Conservation (phyloP, 805 yeast genomes). For the Kazachstania bromeliacearum region DNA sequence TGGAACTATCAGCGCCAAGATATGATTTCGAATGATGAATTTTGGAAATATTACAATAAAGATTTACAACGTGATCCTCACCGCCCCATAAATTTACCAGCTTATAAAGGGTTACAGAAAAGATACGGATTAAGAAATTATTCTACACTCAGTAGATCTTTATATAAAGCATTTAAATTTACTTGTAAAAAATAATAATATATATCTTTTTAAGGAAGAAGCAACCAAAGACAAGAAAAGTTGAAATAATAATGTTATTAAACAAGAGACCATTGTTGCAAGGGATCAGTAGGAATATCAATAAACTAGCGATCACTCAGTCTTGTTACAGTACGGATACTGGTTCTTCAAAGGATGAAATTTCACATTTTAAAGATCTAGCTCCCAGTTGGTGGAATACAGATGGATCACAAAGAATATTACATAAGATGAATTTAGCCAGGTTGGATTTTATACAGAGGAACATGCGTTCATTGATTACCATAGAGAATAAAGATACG, state of each 20-base stretch:
- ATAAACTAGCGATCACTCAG: no score
- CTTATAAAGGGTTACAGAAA: constrained; percentile 7
- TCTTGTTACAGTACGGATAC: no score
- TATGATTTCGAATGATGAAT: constrained; percentile 9
- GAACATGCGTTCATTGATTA: constrained; percentile 35
- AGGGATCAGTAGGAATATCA: no score
- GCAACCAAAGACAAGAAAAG: no score
- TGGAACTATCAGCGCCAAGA: neutral
- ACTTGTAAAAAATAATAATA: no score
- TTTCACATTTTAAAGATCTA: constrained; percentile 70
- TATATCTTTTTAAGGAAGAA: no score
- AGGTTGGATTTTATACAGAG: constrained; percentile 79
- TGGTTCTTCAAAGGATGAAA: constrained; percentile 42
- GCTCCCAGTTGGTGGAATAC: constrained; percentile 99
- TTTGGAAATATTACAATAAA: constrained; percentile 26
- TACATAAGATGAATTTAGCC: constrained; percentile 88
- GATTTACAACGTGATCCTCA: constrained; percentile 18
- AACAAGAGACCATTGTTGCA: no score
- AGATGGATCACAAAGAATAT: constrained; percentile 82
- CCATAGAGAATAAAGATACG: constrained; percentile 28
- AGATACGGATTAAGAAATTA: constrained; percentile 9
- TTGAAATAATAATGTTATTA: no score
- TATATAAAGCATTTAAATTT: no score
- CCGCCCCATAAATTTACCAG: neutral
- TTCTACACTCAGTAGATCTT: neutral